A percentile compares a stretch with the other conserved stretches of the same genome.
Evolutionary conservation across 2,329 filamentous ascomycete genomes (phyloP).

Genomic region (Aspergillus sp.): DNA sequence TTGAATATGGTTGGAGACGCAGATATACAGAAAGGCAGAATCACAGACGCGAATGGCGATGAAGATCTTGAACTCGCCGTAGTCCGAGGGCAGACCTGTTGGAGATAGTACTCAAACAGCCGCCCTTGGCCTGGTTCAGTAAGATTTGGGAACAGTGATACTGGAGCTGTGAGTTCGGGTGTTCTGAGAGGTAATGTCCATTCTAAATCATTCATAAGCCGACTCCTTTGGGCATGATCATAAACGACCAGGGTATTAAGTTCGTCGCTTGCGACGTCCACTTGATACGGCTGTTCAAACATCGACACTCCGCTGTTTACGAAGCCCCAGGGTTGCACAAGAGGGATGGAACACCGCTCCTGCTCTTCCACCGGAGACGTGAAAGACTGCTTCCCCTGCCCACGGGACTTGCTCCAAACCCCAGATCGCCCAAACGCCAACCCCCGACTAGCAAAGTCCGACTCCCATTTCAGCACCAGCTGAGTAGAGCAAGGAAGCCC

Average conservation of each 20-base stretch:
- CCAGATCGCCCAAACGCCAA: conserved; percentile 39
- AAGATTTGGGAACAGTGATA: conserved; percentile 25
- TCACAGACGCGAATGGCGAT: conserved; percentile 35
- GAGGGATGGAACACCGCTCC: conserved; percentile 23
- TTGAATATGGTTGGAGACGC: conserved; percentile 33
- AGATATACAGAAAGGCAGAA: conserved; percentile 33
- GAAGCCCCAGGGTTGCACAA: conserved; percentile 25
- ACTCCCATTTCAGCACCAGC: conserved; percentile 33
- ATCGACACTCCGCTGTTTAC: conserved; percentile 25
- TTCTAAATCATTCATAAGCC: background rate
- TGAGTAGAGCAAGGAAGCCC: conserved; percentile 31
- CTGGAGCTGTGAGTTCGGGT: conserved; percentile 8
- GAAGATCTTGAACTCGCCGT: conserved; percentile 28
- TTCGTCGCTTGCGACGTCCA: conserved; percentile 21
- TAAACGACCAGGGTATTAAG: conserved; percentile 10
- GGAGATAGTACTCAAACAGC: conserved; percentile 36
- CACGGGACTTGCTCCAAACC: conserved; percentile 32
- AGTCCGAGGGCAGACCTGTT: conserved; percentile 35
- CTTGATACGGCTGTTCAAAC: conserved; percentile 20
- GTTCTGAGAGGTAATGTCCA: conserved; percentile 2
- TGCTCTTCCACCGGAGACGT: conserved; percentile 14
- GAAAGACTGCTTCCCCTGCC: conserved; percentile 14
- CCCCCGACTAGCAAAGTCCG: conserved; percentile 35
- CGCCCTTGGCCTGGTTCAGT: conserved; percentile 21
- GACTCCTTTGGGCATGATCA: background rate